Percentiles rank a stretch among this genome's conserved stretches.
Evolutionary conservation across 257 asterid species (phyloP).

Genomic region (Euphrasia confusa): DNA sequence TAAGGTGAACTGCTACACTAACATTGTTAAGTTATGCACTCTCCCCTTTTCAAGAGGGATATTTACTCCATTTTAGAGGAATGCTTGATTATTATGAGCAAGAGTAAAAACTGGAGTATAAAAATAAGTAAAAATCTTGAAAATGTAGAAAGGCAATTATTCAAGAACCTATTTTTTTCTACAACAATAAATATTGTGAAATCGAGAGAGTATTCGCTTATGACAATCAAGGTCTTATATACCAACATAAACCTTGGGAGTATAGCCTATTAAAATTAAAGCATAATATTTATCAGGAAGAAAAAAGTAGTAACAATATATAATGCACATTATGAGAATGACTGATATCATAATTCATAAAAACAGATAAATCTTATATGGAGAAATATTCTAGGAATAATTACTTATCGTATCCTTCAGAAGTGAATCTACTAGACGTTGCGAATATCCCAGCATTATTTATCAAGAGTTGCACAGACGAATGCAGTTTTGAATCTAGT

Average conservation of each 20-base stretch:
- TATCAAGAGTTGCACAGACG: constrained; percentile 74
- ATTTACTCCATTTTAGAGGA: neutral
- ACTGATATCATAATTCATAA: no score
- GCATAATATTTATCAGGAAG: neutral
- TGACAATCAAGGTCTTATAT: neutral
- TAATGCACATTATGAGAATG: no score
- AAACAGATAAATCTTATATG: neutral
- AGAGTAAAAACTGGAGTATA: no score
- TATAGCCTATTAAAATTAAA: constrained; percentile 6
- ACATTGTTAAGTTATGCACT: no score
- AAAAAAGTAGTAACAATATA: neutral
- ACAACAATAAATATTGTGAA: no score
- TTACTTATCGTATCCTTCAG: constrained; percentile 75
- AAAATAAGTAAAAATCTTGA: no score
- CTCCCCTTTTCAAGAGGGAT: no score
- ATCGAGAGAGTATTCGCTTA: no score
- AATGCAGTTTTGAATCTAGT: constrained; percentile 58
- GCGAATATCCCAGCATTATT: constrained; percentile 93
- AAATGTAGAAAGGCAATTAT: no score
- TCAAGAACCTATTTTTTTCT: no score
- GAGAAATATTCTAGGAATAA: constrained; percentile 13
- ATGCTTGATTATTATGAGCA: no score
- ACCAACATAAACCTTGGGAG: constrained; percentile 7
- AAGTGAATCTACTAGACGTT: constrained; percentile 57
- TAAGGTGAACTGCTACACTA: no score